Evolutionary conservation across 73 alveolate genomes (phyloP), one percentile per base, ranked within the genome.

Genomic region (Uronychia setigera): DNA sequence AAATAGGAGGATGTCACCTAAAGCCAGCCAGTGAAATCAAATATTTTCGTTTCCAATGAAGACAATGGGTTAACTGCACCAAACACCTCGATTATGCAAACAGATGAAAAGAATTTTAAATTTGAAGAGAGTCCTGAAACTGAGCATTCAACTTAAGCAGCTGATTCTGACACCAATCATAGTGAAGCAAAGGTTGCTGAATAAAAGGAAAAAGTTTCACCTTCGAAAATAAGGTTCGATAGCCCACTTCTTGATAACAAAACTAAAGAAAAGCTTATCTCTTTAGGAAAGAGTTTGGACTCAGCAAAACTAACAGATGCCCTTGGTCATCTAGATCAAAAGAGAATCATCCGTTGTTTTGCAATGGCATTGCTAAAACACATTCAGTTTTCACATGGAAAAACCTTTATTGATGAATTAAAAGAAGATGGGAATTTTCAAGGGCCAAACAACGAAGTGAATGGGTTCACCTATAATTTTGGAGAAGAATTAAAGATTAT

Each of bases 291-390:
- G 58, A 84, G 92, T 74, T 59, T 89, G 0, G 90, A 89, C 77
- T 89, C 95, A 30, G 82, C 83, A 35, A 29, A 89, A 30, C 79
- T 89, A 26, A 77, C 89, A 29, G 77, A 82, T 27, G 92, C 95
- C 29, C 27, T 89, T 26, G 95, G 92, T 1, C 76, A 84, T 46
- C 77, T 89, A 14, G 95, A 89, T 33, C 32, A 80, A 0, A 77
- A 87, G 60, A 32, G 88, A 35, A 82, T 89, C 1, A 75, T 85
- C 75, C 46, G 82, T 26, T 89, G 95, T 27, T 60, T 89, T n/a
- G 86, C 95, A 34, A 59, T 80, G 46, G 92, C 95, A 32, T 57
- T 89, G 26, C 77, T 82, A 81, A 77, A 79, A 29, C 95, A 89
- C 34, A 89, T 89, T 28, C 89, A 89, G 58, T 89, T 84, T 67